Evolutionary conservation across 2,329 filamentous ascomycete species (phyloP).

Genomic region (Epichloe sp.): DNA sequence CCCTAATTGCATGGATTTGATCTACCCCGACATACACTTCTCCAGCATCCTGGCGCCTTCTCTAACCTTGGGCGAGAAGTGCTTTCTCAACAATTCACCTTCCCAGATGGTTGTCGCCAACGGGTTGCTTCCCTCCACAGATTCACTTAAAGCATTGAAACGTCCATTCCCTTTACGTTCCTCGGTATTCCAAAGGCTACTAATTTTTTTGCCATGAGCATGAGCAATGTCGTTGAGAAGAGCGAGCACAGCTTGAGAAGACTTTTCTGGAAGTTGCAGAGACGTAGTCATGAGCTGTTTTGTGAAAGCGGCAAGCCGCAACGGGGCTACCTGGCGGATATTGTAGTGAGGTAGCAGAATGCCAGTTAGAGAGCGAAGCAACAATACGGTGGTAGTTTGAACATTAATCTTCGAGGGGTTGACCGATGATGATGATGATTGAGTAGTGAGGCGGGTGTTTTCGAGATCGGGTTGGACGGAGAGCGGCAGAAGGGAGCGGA

Average conservation of each 20-base stretch:
- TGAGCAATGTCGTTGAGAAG: conserved; percentile 68
- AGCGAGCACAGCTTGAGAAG: conserved; percentile 63
- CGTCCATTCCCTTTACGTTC: conserved; percentile 84
- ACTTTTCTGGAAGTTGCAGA: conserved; percentile 85
- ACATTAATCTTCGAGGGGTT: conserved; percentile 65
- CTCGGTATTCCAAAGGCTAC: conserved; percentile 85
- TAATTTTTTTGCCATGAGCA: conserved; percentile 69
- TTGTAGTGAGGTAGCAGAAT: conserved; percentile 66
- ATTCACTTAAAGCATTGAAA: conserved; percentile 60
- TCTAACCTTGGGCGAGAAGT: conserved; percentile 78
- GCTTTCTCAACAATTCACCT: conserved; percentile 69
- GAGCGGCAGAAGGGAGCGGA: conserved; percentile 68
- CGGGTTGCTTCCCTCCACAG: conserved; percentile 77
- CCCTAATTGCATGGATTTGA: background rate
- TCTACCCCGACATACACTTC: conserved; percentile 40
- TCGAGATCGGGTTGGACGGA: conserved; percentile 79
- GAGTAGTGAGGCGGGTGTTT: conserved; percentile 39
- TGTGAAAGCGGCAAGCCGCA: conserved; percentile 79
- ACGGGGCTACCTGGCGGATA: conserved; percentile 61
- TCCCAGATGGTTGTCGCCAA: conserved; percentile 90
- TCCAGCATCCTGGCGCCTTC: conserved; percentile 60
- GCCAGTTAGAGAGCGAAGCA: conserved; percentile 74
- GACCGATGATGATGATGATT: conserved; percentile 23
- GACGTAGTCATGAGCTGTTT: conserved; percentile 78
- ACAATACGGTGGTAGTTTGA: conserved; percentile 83